Base-by-base conservation (phyloP, 768 basidiomycete species). In the Phanerochaete sordida region DNA sequence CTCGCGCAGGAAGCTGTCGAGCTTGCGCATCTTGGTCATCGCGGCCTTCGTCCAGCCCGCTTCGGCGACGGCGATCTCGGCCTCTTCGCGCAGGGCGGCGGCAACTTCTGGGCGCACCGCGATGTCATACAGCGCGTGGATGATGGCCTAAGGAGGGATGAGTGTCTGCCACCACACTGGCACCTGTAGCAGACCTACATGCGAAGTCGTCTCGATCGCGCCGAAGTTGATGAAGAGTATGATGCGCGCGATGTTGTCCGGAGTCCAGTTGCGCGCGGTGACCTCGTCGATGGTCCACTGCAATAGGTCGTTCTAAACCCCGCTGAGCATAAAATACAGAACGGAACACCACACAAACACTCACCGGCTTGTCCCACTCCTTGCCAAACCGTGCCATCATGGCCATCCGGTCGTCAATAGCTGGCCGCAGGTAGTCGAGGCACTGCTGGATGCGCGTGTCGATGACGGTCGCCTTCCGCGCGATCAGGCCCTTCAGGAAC, bases 161-260 rank as follows among this genome's bases (percentile, higher is more conserved):
- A 21, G 11, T 16, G 6, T 12, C 16, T 31, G 9, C 28, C 7
- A 31, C 15, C 9, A 19, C 35, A 7, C 44, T 24, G 13, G 13
- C 13, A 13, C 33, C 33, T 6, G 33, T 35, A 35, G 51, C 8
- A 16, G 57, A 48, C 11, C 53, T 68, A 67, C 52, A 57, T 60
- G 8, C 62, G 19, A 6, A 15, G 9, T 43, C 0, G 79, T 81
- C 57, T 82, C 79, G 24, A 69, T 64, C 12, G 68, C 65, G 72
- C 74, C 77, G 52, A 81, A 77, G 65, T 79, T 79, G 28, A 77
- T 64, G 30, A 70, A 63, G 28, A 80, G 71, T 1, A 80, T 51
- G 9, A 72, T 70, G 26, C 60, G 56, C 0, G 58, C n/a, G n/a
- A n/a, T n/a, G n/a, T n/a, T n/a, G n/a, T n/a, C n/a, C n/a, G n/a